Evolutionary conservation across 2,329 filamentous ascomycete species (phyloP).

Genomic region (Clarireedia hainanense): DNA sequence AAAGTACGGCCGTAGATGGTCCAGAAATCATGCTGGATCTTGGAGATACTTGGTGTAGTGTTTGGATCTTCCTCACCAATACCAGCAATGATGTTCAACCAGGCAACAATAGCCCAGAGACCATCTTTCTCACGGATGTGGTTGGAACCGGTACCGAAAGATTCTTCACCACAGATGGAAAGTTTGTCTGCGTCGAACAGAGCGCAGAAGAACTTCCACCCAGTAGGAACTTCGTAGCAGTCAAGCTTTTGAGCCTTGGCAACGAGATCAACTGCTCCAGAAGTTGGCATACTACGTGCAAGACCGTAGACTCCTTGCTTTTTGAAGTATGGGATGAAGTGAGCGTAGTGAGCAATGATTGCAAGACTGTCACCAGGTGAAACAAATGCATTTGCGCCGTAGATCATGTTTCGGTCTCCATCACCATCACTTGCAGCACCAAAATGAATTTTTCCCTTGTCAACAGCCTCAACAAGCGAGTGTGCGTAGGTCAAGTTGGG

Average conservation of each 20-base stretch:
- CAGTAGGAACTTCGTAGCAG: conserved; percentile 94
- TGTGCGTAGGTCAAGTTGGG: conserved; percentile 97
- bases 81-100: conserved; percentile 97
- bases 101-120: conserved; percentile 93
- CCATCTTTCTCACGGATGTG: conserved; percentile 99
- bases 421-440: conserved; percentile 95
- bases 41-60: conserved; percentile 82
- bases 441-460: conserved; percentile 87
- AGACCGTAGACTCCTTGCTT: conserved; percentile 94
- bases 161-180: conserved; percentile 97
- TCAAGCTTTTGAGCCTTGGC: conserved; percentile 88
- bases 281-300: conserved; percentile 95
- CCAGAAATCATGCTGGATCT: conserved; percentile 98
- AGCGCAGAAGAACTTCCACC: conserved; percentile 99
- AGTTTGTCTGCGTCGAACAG: conserved; percentile 92
- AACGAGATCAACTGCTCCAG: conserved; percentile 88
- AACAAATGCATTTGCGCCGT: conserved; percentile 92
- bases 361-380: conserved; percentile 95
- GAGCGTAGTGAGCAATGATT: conserved; percentile 94
- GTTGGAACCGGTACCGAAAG: conserved; percentile 95
- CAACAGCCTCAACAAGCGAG: conserved; percentile 86
- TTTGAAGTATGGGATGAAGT: conserved; percentile 97
- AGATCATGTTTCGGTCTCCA: conserved; percentile 99
- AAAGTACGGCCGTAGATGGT: conserved; percentile 91
- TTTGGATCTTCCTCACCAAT: conserved; percentile 74